Base-by-base conservation (phyloP, 208 protist species). In the Histomonas meleagridis region DNA sequence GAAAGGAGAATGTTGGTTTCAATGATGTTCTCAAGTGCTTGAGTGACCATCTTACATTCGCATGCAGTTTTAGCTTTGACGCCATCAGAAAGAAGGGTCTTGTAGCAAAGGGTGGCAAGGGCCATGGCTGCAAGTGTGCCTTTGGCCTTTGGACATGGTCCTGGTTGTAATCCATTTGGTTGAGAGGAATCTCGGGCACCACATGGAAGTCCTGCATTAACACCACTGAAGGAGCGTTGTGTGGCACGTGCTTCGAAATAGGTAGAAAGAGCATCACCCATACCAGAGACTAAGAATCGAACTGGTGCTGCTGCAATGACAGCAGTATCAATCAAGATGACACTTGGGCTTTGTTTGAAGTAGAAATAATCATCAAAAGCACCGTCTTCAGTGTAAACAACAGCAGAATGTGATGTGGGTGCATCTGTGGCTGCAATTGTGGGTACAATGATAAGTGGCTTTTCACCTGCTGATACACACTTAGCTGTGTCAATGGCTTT, bases 1-100 rank as follows among this genome's bases (percentile, higher is more conserved):
- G 90, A 93, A 23, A 94, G 91, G 18, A 94, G 93, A 62, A 93
- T 94, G 92, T 93, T 94, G 21, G 93, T 35, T 91, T 94, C 93
- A 9, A 94, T 91, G 43, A 94, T 35, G 35, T 93, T 62, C 35
- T 94, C 93, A 1, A 94, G 26, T 21, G 92, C 79, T 35, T 26
- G 57, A 7, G 79, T 16, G 51, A 32, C 72, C 32, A 35, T 10
- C 32, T 49, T 65, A n/a, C 91, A 43, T 28, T 48, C 32, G 9
- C 32, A 28, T 14, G 79, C 79, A 32, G 28, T 38, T 7, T 38
- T 91, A 35, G 93, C 93, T 65, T 93, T 38, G 51, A 92, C 32
- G 4, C 32, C 92, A 69, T 93, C 32, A 1, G 49, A 92, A 90
- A 94, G 55, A 28, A 94, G 49, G 28, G 91, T 92, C 91, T 94